phyloP scores from a whole-genome alignment of 352 stramenopile species.

The Globisporangium cylindrosporum region DNA sequence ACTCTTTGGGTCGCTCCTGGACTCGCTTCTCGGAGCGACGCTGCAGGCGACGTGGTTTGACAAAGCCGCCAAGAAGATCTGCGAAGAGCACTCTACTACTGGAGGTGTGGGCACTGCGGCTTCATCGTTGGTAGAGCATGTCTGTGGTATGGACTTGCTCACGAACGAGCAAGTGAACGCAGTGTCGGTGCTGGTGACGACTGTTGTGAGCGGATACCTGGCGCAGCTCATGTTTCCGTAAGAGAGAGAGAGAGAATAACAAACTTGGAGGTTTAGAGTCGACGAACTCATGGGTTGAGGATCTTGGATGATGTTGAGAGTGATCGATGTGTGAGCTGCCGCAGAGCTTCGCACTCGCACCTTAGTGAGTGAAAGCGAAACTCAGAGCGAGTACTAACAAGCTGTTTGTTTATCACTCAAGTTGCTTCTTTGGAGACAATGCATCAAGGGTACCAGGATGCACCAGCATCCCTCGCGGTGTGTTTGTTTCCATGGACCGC shows the following conservation, averaged over 20 bases:
- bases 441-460: too few species aligned
- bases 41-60: constrained; percentile 79
- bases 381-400: too few species aligned
- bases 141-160: constrained; percentile 44
- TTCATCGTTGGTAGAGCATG: constrained; percentile 9
- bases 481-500: too few species aligned
- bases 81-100: constrained; percentile 24
- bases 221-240: constrained; percentile 22
- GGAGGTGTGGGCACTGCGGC: too few species aligned
- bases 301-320: too few species aligned
- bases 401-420: too few species aligned
- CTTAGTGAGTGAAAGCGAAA: too few species aligned
- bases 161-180: constrained; percentile 78
- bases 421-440: too few species aligned
- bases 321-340: too few species aligned
- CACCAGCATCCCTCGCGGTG: too few species aligned
- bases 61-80: constrained; percentile 51
- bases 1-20: constrained; percentile 71
- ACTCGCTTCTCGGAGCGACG: constrained; percentile 83
- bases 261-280: not conserved
- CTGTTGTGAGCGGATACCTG: constrained; percentile 38
- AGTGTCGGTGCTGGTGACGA: constrained; percentile 61
- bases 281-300: not conserved
- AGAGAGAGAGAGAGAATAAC: not conserved
- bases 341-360: too few species aligned